Evolutionary conservation across 352 stramenopile species (phyloP), one percentile per base, ranked within the genome.

Genomic region (Pythium aristosporum): DNA sequence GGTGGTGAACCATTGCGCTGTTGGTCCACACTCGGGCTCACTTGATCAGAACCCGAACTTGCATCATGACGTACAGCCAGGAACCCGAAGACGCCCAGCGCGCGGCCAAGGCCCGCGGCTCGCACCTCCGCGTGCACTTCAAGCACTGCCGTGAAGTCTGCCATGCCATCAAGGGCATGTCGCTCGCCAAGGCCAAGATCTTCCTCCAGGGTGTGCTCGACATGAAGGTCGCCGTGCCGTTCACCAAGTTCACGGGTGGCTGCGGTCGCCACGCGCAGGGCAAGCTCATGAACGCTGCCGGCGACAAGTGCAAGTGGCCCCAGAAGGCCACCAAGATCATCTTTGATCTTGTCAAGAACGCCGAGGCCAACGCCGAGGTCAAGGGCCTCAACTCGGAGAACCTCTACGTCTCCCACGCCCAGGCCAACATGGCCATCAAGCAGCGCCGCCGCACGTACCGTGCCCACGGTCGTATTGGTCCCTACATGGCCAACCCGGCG

Each of bases 91-190:
- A 96, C 69, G 82, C 77, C 48, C 84, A 92, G 77, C 83, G 84
- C 68, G 84, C 86, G 57, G 86, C 86, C 68, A 99, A 99, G 88
- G 89, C 96, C 39, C 89, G 96, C 59, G 97, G 96, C 71, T 98
- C 92, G 67, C 93, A 99, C 86, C 87, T 99, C 44, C 93, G 97
- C 73, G 95, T 99, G 74, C 98, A 99, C 87, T 99, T 98, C 91
- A 99, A 99, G 94, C 97, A 99, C 91, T 99, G 97, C 81, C 92
- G 96, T 72, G 97, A 99, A 78, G 98, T 99, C 50, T 92, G 85
- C 69, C 91, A 98, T 76, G 89, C 94, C 68, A 99, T 99, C 87
- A 98, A 99, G 82, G 96, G 96, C 69, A 97, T 98, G 95, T 91
- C 92, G 49, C 77, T 99, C 54, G 79, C 71, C 69, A 98, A 98